Evolutionary conservation across 1,284 basidiomycete species (phyloP), one percentile per base, ranked within the genome.

Genomic region (Leccinum colubrinum): DNA sequence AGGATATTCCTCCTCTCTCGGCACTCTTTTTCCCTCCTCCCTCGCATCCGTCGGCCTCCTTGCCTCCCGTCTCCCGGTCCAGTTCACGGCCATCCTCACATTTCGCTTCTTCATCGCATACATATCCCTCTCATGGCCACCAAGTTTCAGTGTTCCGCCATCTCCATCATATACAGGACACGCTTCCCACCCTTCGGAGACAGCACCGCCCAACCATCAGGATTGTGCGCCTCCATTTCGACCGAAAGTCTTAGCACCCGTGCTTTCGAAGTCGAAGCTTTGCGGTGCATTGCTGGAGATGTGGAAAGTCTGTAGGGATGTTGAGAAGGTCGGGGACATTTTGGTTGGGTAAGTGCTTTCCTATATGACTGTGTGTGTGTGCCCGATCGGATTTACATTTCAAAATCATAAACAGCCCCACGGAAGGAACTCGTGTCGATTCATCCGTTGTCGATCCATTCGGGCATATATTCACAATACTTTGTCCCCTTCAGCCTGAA

Each of bases 241-340:
- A 5, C 48, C 58, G 8, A 67, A 92, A 88, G 83, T 90, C 43
- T 86, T 96, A 25, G 94, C 96, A 68, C 95, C 93, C 0, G 87
- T 90, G 0, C 82, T 96, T 0, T 88, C 85, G 15, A 90, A 90
- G 69, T 77, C 96, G 7, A 59, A 60, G 6, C 64, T 72, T 41
- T 72, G 71, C 71, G 63, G 68, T 12, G 56, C n/a, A 8, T 61
- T 72, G 46, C 37, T 72, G 27, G 71, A 72, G 59, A 68, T 72
- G 70, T 72, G 71, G 71, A 72, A 65, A 39, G 56, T 57, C 3
- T 59, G 30, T 17, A 63, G 66, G 6, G 62, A 75, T n/a, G 63
- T 59, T 4, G 65, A 50, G 12, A 74, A 58, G 59, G 62, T 69
- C 2, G 58, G 75, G 22, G 65, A 71, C 14, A 48, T 75, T 46